Base-by-base conservation (phyloP, 140 eudicot genomes). In the Senecio squalidus region DNA sequence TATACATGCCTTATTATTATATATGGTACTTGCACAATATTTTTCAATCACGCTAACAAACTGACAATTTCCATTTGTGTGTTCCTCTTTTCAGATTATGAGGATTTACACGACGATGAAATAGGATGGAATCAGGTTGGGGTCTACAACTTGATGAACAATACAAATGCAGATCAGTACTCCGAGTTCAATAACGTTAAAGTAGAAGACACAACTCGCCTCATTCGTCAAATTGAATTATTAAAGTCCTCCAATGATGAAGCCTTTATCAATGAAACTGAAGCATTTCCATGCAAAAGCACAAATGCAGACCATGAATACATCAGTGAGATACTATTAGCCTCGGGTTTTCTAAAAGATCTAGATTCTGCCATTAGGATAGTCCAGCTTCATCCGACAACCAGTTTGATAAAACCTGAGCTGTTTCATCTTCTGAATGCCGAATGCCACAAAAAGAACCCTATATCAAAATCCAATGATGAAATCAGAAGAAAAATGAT, bases 311-410 rank as follows among this genome's bases (percentile, higher is more conserved):
- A 87, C 56, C 87, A 77, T 30, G 16, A 50, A 54, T 92, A 87
- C 67, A 71, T 92, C 55, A 68, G 64, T 21, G 67, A 84, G 58
- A 75, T 92, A 74, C 64, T 92, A 27, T 62, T 60, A 58, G 74
- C 80, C 59, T 79, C 89, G 3, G 89, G 95, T 61, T 65, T 92
- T 68, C 76, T 87, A 22, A 50, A 57, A 21, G 70, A 73, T 36
- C 64, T 57, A 11, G 83, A 68, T 20, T 67, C 74, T 34, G 66
- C 74, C 44, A 47, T 69, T 54, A 51, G 72, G 33, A 44, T 58
- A 31, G 69, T 64, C 50, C 83, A 70, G 60, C 85, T 79, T 67
- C 74, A 60, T 39, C 82, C 80, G 53, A 71, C 78, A n/a, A 23
- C 68, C 57, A 66, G 66, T 58, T 50, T 78, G 55, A 79, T 93